Percentiles rank a stretch among this genome's conserved stretches.
Evolutionary conservation across 176 grass and related monocot species (phyloP).

Genomic region (Zoysia pacifica): DNA sequence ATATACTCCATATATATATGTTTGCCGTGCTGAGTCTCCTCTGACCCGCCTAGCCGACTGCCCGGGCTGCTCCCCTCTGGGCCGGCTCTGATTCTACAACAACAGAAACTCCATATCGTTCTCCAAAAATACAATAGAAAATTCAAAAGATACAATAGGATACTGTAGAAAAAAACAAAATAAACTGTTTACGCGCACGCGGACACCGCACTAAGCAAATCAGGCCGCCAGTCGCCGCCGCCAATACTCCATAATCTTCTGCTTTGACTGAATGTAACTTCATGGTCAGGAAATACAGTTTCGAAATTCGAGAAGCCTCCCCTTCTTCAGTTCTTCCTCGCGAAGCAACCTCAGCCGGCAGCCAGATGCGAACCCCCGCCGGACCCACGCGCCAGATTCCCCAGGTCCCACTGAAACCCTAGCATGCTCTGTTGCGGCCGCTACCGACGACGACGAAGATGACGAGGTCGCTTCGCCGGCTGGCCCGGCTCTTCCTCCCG

Average conservation of each 20-base stretch:
- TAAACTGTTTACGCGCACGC: too few species aligned
- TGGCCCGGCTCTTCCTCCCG: constrained; percentile 25
- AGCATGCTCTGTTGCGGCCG: constrained; percentile 38
- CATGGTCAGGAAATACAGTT: too few species aligned
- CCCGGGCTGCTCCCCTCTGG: too few species aligned
- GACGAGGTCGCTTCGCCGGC: constrained; percentile 39
- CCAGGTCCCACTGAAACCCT: constrained; percentile 23
- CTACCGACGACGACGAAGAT: background rate
- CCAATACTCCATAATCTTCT: background rate
- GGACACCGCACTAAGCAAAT: too few species aligned
- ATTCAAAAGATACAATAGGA: too few species aligned
- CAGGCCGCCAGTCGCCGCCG: background rate
- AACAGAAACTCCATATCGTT: too few species aligned
- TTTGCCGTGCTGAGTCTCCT: too few species aligned
- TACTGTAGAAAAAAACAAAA: too few species aligned
- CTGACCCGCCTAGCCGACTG: too few species aligned
- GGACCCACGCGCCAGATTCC: background rate
- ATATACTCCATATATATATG: too few species aligned
- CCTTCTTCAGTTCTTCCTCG: constrained; percentile 9
- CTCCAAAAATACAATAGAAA: too few species aligned
- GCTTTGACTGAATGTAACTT: constrained; percentile 7
- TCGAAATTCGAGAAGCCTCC: constrained; percentile 31
- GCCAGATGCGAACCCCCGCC: constrained; percentile 27
- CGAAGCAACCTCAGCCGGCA: constrained; percentile 33
- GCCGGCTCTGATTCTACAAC: too few species aligned